Evolutionary conservation across 1,284 basidiomycete genomes (phyloP), one percentile per base, ranked within the genome.

Genomic region (Papiliotrema terrestris): DNA sequence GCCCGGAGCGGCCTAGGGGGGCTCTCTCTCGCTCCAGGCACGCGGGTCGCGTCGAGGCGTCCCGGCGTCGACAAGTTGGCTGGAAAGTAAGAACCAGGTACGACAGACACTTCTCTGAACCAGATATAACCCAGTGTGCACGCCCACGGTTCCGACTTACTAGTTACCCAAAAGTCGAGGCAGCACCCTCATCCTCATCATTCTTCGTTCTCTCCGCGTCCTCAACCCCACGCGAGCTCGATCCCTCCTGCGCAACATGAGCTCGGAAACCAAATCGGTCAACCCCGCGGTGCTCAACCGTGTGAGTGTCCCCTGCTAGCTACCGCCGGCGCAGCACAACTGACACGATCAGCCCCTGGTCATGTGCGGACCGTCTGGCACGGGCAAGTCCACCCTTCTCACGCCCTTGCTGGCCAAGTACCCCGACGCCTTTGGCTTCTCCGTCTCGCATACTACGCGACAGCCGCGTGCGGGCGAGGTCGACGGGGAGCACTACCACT

Each of bases 361-460:
- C 42, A 80, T 90, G 48, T 89, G 85, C 59, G 89, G 89, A 0
- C 89, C 88, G 0, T 94, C 91, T 1, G 95, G 95, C 22, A 89
- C 93, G 1, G 95, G 95, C 52, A 98, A 98, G 77, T 91, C 88
- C 68, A 96, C 95, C 0, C 84, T 98, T 51, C 83, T 98, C 57
- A 83, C 83, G 59, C 85, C 85, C 49, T 85, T 99, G 48, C 92
- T 98, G 70, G 79, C 79, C 32, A 87, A 92, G 45, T 85, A 83
- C 67, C 93, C 92, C 4, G 85, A 87, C 72, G 84, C 83, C 60
- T 98, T 97, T 75, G 91, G 91, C 5, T 99, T 98, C 80, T 87
- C 85, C 66, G 88, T 99, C 55, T 97, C 93, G 51, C 95, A 98
- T 79, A 99, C 95, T 1, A 99, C 95, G 4, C 86, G 95, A 45